These are phyloP conservation scores for Phytophthora megakarya DNA, from an alignment of 352 stramenopile species.

Conservation along the genomic window DNA sequence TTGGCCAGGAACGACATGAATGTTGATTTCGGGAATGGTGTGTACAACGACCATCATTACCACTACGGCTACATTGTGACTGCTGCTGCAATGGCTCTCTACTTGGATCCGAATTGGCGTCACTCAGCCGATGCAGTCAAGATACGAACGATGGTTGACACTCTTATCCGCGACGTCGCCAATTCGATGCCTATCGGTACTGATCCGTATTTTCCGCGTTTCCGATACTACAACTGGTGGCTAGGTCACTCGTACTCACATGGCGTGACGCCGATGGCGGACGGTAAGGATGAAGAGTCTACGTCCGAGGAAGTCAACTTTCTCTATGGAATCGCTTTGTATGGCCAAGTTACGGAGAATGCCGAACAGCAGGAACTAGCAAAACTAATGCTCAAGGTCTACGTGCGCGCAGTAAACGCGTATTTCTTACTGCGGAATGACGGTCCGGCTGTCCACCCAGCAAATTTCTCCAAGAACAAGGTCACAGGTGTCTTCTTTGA, in stretches of 20 bases:
- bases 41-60: conserved; percentile 83
- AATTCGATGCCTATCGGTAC: conserved; percentile 32
- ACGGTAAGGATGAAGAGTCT: conserved; percentile 75
- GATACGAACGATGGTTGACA: conserved; percentile 48
- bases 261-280: conserved; percentile 68
- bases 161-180: conserved; percentile 59
- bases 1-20: conserved; percentile 65
- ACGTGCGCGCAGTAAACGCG: conserved; percentile 60
- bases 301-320: conserved; percentile 79
- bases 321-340: conserved; percentile 63
- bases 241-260: conserved; percentile 73
- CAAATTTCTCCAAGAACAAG: conserved; percentile 64
- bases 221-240: conserved; percentile 70
- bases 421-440: conserved; percentile 66
- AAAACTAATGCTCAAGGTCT: conserved; percentile 66
- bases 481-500: conserved; percentile 78
- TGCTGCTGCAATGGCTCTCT: conserved; percentile 50
- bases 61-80: conserved; percentile 76
- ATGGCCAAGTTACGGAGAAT: conserved; percentile 55
- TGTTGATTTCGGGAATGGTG: conserved; percentile 71
- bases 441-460: conserved; percentile 51
- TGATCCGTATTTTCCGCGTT: conserved; percentile 59
- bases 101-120: conserved; percentile 49
- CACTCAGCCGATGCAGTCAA: conserved; percentile 43
- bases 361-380: conserved; percentile 37